Conservation (phyloP, 2,329 filamentous ascomycete genomes). For the Ophiostoma novo-ulmi region DNA sequence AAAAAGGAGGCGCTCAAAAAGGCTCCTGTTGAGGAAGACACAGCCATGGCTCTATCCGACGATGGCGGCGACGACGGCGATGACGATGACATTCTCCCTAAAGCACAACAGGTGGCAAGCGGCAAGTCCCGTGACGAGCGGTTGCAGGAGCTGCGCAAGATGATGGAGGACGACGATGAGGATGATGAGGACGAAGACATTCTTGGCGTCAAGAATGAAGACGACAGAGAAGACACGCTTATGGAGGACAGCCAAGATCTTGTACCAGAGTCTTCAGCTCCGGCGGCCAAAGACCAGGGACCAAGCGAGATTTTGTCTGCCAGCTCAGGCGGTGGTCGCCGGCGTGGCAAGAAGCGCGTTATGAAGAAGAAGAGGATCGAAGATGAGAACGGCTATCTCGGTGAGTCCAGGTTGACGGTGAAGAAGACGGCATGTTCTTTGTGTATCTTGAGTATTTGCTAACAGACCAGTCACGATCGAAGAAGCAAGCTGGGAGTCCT, state of each 20-base stretch:
- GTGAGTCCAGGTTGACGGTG: slow-evolving; percentile 45
- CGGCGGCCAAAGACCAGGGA: slow-evolving; percentile 37
- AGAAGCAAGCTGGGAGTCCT: slow-evolving; percentile 82
- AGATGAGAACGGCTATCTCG: slow-evolving; percentile 85
- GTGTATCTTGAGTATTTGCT: neutral
- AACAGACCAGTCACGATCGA: slow-evolving; percentile 67
- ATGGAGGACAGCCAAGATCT: slow-evolving; percentile 30
- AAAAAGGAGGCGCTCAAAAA: slow-evolving; percentile 36
- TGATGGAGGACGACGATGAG: slow-evolving; percentile 71
- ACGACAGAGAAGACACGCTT: slow-evolving; percentile 38
- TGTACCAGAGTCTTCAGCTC: slow-evolving; percentile 35
- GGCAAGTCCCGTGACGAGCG: slow-evolving; percentile 52
- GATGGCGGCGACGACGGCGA: slow-evolving; percentile 39
- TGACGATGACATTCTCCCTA: slow-evolving; percentile 50
- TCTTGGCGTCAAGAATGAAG: slow-evolving; percentile 37
- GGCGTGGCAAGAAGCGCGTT: slow-evolving; percentile 71
- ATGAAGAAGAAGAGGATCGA: slow-evolving; percentile 84
- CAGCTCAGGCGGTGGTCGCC: slow-evolving; percentile 54
- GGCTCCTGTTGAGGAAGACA: slow-evolving; percentile 45
- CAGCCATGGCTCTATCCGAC: slow-evolving; percentile 48
- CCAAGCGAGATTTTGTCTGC: slow-evolving; percentile 42
- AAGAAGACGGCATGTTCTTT: neutral
- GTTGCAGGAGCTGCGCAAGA: slow-evolving; percentile 60
- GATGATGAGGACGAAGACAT: slow-evolving; percentile 48
- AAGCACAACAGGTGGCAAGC: slow-evolving; percentile 33